These are phyloP conservation scores for Aspergillus pseudonomiae DNA, from an alignment of 2,329 filamentous ascomycete genomes.

Conservation along the genomic window DNA sequence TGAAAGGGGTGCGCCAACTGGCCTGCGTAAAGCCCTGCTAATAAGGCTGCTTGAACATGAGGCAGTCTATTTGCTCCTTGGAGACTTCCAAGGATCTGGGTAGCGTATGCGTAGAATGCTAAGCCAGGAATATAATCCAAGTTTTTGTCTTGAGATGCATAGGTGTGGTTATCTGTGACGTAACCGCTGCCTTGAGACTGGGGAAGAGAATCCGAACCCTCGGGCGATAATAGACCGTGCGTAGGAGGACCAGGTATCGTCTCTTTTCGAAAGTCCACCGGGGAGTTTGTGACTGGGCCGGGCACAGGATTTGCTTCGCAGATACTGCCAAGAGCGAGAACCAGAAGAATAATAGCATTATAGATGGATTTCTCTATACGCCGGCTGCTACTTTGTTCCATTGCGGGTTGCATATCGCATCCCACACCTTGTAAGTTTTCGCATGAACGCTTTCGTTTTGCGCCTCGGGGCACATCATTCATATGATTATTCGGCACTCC, in stretches of 20 bases:
- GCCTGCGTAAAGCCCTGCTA: constrained; percentile 86
- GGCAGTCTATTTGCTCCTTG: constrained; percentile 77
- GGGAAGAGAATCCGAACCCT: constrained; percentile 28
- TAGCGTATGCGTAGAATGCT: constrained; percentile 84
- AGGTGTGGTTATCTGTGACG: constrained; percentile 20
- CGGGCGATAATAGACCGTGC: constrained; percentile 31
- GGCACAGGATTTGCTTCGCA: constrained; percentile 61
- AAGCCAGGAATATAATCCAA: constrained; percentile 86
- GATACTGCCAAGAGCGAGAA: constrained; percentile 85
- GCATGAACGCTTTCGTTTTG: constrained; percentile 44
- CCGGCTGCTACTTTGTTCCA: constrained; percentile 15
- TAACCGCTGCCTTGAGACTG: constrained; percentile 27
- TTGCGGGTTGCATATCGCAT: constrained; percentile 28
- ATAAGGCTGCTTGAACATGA: constrained; percentile 80
- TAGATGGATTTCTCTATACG: constrained; percentile 65
- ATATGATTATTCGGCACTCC: constrained; percentile 17
- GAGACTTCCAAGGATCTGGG: constrained; percentile 82
- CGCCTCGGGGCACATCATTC: constrained; percentile 31
- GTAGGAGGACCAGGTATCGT: constrained; percentile 30
- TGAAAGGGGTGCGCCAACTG: constrained; percentile 85
- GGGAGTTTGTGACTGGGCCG: constrained; percentile 54
- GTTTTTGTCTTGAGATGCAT: constrained; percentile 54
- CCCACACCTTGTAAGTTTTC: constrained; percentile 31
- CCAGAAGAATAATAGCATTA: constrained; percentile 79
- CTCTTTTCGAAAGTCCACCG: constrained; percentile 31